phyloP scores from a whole-genome alignment of 148 eudicot species.

The Vaccinium darrowii region DNA sequence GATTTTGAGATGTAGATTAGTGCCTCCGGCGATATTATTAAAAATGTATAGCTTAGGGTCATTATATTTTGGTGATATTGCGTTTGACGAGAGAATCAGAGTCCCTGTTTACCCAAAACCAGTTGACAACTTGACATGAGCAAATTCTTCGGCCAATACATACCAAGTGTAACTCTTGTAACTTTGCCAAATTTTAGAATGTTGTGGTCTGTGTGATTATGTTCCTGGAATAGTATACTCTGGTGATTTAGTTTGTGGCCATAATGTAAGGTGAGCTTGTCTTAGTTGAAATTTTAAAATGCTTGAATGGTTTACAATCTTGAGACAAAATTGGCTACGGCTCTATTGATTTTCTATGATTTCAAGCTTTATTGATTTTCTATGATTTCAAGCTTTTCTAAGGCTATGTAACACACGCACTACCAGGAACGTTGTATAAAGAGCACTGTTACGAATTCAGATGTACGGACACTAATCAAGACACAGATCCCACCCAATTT shows the following conservation, averaged over 20 bases:
- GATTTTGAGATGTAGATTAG: neutral
- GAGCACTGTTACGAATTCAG: too few relatives aligned
- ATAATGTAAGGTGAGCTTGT: neutral
- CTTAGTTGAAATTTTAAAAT: neutral
- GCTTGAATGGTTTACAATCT: neutral
- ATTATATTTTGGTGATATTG: neutral
- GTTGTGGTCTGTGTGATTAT: neutral
- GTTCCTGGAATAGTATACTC: neutral
- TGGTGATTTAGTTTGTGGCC: neutral
- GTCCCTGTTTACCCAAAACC: conserved; percentile 10
- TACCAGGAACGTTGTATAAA: too few relatives aligned
- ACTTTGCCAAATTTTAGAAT: neutral
- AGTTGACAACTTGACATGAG: conserved; percentile 10
- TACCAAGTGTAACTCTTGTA: neutral
- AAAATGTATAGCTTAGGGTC: conserved; percentile 8
- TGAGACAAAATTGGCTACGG: neutral
- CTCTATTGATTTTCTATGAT: neutral
- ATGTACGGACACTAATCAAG: too few relatives aligned
- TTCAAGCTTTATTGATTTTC: neutral
- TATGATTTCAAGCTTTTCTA: neutral
- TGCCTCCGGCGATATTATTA: conserved; percentile 6
- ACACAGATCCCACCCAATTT: too few relatives aligned
- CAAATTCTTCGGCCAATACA: neutral
- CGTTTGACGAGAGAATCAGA: conserved; percentile 17
- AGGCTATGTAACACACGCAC: too few relatives aligned